These are phyloP conservation scores for Saccharomyces uvarum DNA, from an alignment of 1,139 yeast genomes.

Conservation along the genomic window DNA sequence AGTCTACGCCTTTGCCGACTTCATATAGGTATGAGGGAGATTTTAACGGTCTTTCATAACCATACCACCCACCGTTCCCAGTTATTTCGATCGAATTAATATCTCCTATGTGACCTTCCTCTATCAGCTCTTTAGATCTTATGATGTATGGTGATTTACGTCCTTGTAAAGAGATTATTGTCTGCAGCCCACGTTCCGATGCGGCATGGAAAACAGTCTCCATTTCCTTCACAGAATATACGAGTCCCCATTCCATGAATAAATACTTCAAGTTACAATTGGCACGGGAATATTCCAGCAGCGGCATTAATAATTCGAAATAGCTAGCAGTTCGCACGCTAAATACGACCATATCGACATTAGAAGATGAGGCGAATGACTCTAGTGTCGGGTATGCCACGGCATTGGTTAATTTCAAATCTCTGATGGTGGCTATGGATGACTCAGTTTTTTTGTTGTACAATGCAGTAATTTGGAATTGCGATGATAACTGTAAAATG, in stretches of 20 bases:
- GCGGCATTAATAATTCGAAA: slow-evolving; percentile 9
- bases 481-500: slow-evolving; percentile 17
- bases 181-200: slow-evolving; percentile 13
- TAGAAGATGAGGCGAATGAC: slow-evolving; percentile 10
- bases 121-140: slow-evolving; percentile 19
- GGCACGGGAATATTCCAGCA: slow-evolving; percentile 10
- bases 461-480: slow-evolving; percentile 18
- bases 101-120: slow-evolving; percentile 19
- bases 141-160: slow-evolving; percentile 20
- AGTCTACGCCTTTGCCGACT: slow-evolving; percentile 15
- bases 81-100: slow-evolving; percentile 19
- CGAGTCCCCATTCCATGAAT: slow-evolving; percentile 19
- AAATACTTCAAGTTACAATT: slow-evolving; percentile 12
- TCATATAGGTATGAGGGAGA: slow-evolving; percentile 18
- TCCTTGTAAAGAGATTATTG: slow-evolving; percentile 18
- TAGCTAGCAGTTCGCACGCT: slow-evolving; percentile 14
- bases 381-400: slow-evolving; percentile 16
- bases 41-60: slow-evolving; percentile 19
- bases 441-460: slow-evolving; percentile 12
- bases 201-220: slow-evolving; percentile 14
- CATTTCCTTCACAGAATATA: slow-evolving; percentile 12
- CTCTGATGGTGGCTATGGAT: slow-evolving; percentile 15
- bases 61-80: slow-evolving; percentile 21
- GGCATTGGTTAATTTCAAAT: slow-evolving; percentile 15
- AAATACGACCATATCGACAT: slow-evolving; percentile 18